A percentile compares a stretch with the other conserved stretches of the same genome.
phyloP scores from a whole-genome alignment of 768 basidiomycete species.

The Omphalotus guepiniiformis region DNA sequence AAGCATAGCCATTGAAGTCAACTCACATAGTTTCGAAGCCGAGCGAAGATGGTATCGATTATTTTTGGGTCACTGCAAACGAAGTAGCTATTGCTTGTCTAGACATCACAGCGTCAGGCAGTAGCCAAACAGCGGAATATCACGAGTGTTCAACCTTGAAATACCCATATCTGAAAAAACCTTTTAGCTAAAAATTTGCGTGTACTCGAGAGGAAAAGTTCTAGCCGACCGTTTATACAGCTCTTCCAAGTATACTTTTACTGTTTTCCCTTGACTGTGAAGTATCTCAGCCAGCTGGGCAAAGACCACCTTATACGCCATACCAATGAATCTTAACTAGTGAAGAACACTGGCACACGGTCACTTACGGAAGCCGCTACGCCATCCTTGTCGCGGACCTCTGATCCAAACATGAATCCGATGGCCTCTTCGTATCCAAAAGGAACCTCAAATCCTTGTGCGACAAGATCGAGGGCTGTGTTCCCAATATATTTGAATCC shows the following conservation, averaged over 20 bases:
- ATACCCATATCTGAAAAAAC: slow-evolving; percentile 38
- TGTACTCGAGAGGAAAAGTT: slow-evolving; percentile 6
- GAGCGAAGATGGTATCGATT: slow-evolving; percentile 64
- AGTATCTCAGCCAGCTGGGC: slow-evolving; percentile 61
- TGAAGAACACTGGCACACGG: slow-evolving; percentile 2
- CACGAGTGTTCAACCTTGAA: slow-evolving; percentile 51
- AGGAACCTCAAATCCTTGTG: slow-evolving; percentile 63
- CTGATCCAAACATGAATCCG: slow-evolving; percentile 81
- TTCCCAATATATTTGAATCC: slow-evolving; percentile 94
- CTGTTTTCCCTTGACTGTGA: slow-evolving; percentile 46
- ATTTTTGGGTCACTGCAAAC: slow-evolving; percentile 63
- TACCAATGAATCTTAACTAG: background rate
- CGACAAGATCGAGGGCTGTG: slow-evolving; percentile 60
- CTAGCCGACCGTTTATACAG: slow-evolving; percentile 66
- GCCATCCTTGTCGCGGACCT: slow-evolving; percentile 85
- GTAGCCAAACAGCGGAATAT: background rate
- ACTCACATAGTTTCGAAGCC: slow-evolving; percentile 54
- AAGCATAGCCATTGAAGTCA: slow-evolving; percentile 4
- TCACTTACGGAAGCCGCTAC: slow-evolving; percentile 69
- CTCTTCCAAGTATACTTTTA: slow-evolving; percentile 53
- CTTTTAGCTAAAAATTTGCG: background rate
- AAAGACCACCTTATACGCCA: slow-evolving; percentile 62
- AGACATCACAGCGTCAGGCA: too few relatives aligned
- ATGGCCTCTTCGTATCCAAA: slow-evolving; percentile 94
- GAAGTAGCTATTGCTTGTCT: slow-evolving; percentile 85